A percentile compares a stretch with the other conserved stretches of the same genome.
Conservation (phyloP, 176 grass and related monocot species). For the Sorghum bicolor region Sorghum_bicolor_NCBIv3 NC_012873.2:50768001-50768500, state of each 20-base stretch:
- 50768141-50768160: neutral
- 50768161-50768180: conserved; percentile 31
- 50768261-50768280: neutral
- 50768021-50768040: neutral
- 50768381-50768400: too few relatives aligned
- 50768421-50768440: too few relatives aligned
- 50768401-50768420: too few relatives aligned
- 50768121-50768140: conserved; percentile 20
- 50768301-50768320: too few relatives aligned
- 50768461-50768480: too few relatives aligned
- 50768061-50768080: conserved; percentile 42
- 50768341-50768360: neutral
- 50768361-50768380: too few relatives aligned
- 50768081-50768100: conserved; percentile 18
- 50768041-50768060: neutral
- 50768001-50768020: conserved; percentile 30
- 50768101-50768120: conserved; percentile 43
- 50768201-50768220: neutral
- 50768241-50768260: neutral
- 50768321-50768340: neutral
- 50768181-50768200: neutral
- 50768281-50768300: neutral
- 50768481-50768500: too few relatives aligned
- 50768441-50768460: too few relatives aligned
- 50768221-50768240: neutral